phyloP scores from a whole-genome alignment of 176 grass and related monocot genomes.

The Carex myosuroides region DNA sequence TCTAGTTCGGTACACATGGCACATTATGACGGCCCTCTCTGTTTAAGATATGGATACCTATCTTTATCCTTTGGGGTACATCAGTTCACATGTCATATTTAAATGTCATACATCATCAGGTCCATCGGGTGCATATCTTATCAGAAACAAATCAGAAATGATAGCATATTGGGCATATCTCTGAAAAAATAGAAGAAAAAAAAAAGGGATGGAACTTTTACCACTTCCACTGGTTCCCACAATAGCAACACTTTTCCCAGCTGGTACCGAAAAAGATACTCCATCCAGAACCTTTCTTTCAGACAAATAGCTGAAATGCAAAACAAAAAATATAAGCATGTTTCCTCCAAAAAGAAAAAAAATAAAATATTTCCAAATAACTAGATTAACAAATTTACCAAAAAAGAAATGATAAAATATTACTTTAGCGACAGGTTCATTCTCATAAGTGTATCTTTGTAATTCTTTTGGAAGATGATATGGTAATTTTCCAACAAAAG shows the following conservation, averaged over 20 bases:
- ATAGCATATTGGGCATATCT: neutral
- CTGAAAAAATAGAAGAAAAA: neutral
- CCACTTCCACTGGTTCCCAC: conserved; percentile 98
- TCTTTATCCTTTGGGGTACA: neutral
- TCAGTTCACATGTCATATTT: neutral
- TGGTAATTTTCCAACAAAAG: neutral
- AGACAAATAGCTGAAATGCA: conserved; percentile 68
- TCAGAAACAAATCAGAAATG: neutral
- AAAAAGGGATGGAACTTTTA: conserved; percentile 25
- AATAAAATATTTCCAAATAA: neutral
- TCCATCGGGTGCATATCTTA: neutral
- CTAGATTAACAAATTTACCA: neutral
- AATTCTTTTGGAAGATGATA: neutral
- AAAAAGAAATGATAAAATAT: neutral
- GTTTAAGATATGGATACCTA: neutral
- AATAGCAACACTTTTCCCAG: conserved; percentile 86
- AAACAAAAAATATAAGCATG: neutral
- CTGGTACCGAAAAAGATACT: conserved; percentile 73
- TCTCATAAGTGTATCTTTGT: neutral
- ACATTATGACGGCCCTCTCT: neutral
- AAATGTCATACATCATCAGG: neutral
- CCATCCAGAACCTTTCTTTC: conserved; percentile 93
- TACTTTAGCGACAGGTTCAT: neutral
- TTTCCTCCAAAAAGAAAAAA: neutral
- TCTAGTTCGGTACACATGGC: neutral